Base-by-base conservation (phyloP, 768 basidiomycete genomes). In the Collybia sordida region DNA sequence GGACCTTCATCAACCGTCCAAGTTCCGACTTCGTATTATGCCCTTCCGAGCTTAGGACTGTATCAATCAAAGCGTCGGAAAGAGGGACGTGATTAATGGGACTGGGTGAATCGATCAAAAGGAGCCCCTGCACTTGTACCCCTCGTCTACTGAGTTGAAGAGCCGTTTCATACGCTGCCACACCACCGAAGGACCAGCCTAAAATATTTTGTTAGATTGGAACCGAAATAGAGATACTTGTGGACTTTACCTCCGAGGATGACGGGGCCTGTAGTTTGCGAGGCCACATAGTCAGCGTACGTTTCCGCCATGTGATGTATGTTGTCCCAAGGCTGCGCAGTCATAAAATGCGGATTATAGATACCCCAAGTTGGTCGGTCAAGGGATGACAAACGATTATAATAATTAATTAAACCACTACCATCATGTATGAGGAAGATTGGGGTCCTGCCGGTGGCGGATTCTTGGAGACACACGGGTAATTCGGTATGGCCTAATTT, bases 101-200 rank as follows among this genome's bases (percentile, higher is more conserved):
- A 49, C 73, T 69, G 0, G 88, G 86, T 0, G 85, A 73, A 60
- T 90, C 88, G 55, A 90, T 82, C 51, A 88, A 68, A 7, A 88
- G 54, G 38, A 90, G 67, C 0, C 86, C 88, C 44, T 68, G 67
- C 18, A 86, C 80, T 1, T 54, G 43, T 7, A 76, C 55, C 2
- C 77, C 80, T 4, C 59, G 67, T 17, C 55, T 63, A n/a, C 68
- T 51, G 15, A 89, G 74, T 22, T 78, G 77, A 0, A 72, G 74
- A 15, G 82, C 79, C 2, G 80, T 66, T 57, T 88, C 88, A 56
- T 81, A 88, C 0, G 88, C 85, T 0, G 81, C 79, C 3, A 88
- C 81, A 1, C 87, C 88, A 11, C 88, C 88, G 54, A 90, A 86
- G 2, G 88, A 90, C 87, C 87, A 90, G 0, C 88, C 88, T 89